phyloP scores from a whole-genome alignment of 108 stramenopile genomes.

The Nitzschia putrida region DNA sequence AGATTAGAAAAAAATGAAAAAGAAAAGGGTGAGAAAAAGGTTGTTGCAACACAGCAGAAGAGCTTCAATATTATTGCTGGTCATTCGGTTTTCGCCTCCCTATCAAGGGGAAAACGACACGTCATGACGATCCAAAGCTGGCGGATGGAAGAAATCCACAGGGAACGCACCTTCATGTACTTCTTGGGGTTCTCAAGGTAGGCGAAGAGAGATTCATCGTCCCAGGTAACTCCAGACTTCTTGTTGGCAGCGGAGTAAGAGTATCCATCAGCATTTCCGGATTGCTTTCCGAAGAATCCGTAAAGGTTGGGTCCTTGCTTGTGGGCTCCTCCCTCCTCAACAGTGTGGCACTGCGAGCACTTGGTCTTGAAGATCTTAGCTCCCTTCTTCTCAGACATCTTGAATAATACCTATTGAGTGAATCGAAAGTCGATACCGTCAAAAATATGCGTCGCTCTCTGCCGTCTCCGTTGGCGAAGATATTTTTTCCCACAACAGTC shows the following conservation, averaged over 20 bases:
- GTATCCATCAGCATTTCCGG: conserved; percentile 95
- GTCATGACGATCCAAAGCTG: neutral
- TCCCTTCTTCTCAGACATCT: conserved; percentile 84
- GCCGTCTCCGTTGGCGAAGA: neutral
- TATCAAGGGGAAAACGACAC: neutral
- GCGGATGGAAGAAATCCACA: neutral
- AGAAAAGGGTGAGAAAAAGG: neutral
- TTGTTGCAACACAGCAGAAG: neutral
- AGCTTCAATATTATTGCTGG: neutral
- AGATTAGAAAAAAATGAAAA: conserved; percentile 14
- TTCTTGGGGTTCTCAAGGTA: conserved; percentile 99
- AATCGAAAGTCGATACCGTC: neutral
- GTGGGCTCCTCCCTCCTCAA: conserved; percentile 95
- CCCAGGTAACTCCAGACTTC: conserved; percentile 95
- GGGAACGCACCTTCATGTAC: conserved; percentile 96
- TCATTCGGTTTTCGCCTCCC: neutral
- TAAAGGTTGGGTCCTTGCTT: conserved; percentile 99
- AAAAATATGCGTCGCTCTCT: neutral
- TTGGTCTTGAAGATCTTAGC: conserved; percentile 94
- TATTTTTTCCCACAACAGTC: neutral
- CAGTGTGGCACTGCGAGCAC: conserved; percentile 99
- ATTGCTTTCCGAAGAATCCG: conserved; percentile 98
- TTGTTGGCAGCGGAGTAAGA: conserved; percentile 98
- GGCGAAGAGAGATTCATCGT: conserved; percentile 94
- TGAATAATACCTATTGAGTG: neutral